Evolutionary conservation across 2,329 filamentous ascomycete species (phyloP).

Genomic region (Trichophyton simii): DNA sequence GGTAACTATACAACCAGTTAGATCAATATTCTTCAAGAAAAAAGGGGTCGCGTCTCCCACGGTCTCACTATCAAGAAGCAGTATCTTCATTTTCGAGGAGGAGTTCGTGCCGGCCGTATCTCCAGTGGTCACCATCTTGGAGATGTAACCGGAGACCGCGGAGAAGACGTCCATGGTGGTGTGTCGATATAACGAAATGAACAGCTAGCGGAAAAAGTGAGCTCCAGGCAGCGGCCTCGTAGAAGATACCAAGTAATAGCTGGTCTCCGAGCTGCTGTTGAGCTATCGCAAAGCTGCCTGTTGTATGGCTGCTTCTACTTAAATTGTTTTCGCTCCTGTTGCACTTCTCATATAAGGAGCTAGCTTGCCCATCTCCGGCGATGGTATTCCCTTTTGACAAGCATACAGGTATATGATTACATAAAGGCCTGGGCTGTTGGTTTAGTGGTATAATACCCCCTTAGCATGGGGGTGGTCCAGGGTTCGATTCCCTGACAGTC

Average conservation of each 20-base stretch:
- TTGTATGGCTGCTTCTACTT: neutral
- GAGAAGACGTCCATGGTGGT: constrained; percentile 77
- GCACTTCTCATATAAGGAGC: neutral
- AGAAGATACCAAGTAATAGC: neutral
- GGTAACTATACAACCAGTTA: constrained; percentile 46
- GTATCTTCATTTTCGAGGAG: constrained; percentile 92
- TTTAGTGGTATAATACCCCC: neutral
- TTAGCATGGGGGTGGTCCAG: neutral
- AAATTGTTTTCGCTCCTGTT: neutral
- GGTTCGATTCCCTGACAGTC: neutral
- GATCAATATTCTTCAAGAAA: constrained; percentile 13
- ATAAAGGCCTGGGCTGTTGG: neutral
- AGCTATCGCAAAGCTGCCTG: neutral
- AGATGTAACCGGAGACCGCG: constrained; percentile 86
- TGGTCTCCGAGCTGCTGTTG: neutral
- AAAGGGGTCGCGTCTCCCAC: constrained; percentile 39
- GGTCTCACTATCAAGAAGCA: constrained; percentile 86
- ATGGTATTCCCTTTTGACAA: too few relatives aligned
- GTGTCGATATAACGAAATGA: neutral
- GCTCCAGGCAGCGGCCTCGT: neutral
- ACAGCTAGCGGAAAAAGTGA: too few relatives aligned
- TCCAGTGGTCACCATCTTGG: constrained; percentile 82
- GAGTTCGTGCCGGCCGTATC: constrained; percentile 53
- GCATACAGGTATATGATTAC: neutral
- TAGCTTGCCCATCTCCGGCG: neutral